These are phyloP conservation scores for Solanum microdontum DNA, from an alignment of 257 asterid genomes.

Conservation along the genomic window DNA sequence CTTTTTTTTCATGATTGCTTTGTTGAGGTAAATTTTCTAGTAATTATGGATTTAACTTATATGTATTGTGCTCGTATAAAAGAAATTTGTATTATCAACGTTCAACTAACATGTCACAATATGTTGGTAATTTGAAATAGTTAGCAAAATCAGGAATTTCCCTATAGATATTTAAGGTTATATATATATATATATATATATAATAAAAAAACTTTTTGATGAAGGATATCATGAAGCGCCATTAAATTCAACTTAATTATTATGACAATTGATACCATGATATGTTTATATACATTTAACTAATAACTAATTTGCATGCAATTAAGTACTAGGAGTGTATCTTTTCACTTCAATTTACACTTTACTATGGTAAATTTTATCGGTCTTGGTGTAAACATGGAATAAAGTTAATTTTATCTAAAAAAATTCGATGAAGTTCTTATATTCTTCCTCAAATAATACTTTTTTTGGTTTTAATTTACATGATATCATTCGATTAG, in stretches of 20 bases:
- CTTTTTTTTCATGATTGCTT: constrained; percentile 74
- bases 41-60: not conserved
- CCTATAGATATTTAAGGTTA: not conserved
- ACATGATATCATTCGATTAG: too few species aligned
- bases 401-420: not conserved
- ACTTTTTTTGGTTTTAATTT: too few species aligned
- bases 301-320: not conserved
- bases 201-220: not conserved
- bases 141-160: not conserved
- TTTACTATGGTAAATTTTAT: not conserved
- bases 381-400: fast-evolving
- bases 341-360: not conserved
- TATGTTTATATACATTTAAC: not conserved
- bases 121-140: not conserved
- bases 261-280: not conserved
- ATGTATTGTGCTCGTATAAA: fast-evolving
- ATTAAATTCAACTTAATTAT: not conserved
- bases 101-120: not conserved
- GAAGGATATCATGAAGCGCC: too few species aligned
- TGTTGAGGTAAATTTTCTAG: constrained; percentile 32
- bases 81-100: fast-evolving
- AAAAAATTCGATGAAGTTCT: not conserved
- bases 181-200: not conserved
- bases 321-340: not conserved
- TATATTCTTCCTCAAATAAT: not conserved